Percentiles rank a stretch among this genome's conserved stretches.
phyloP scores from a whole-genome alignment of 495 filamentous ascomycete species.

The Annulohypoxylon nitens region DNA sequence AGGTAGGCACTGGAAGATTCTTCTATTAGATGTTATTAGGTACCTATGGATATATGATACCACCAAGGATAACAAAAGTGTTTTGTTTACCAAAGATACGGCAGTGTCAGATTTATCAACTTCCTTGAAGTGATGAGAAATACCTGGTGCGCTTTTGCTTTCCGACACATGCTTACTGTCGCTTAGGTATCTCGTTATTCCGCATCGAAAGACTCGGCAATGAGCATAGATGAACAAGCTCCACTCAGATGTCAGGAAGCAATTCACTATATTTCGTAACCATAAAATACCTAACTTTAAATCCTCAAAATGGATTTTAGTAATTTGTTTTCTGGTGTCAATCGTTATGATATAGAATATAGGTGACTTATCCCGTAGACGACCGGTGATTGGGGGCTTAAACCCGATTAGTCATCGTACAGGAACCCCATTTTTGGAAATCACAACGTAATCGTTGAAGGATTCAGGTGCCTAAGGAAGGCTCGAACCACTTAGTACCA shows the following conservation, averaged over 20 bases:
- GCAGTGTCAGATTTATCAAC: neutral
- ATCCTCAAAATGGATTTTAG: no score
- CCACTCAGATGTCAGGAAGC: no score
- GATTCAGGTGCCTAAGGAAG: neutral
- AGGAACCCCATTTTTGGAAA: neutral
- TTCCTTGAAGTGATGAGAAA: neutral
- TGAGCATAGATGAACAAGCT: no score
- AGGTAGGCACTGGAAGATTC: neutral
- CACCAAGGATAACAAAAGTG: conserved; percentile 16
- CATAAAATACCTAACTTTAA: no score
- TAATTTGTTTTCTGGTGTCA: no score
- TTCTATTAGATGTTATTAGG: conserved; percentile 1
- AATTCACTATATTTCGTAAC: no score
- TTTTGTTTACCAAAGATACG: neutral
- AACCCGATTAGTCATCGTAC: neutral
- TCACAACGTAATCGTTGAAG: conserved; percentile 7
- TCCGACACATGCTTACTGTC: no score
- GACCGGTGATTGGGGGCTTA: neutral
- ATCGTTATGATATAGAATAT: no score
- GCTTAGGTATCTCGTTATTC: no score
- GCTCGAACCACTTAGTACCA: neutral
- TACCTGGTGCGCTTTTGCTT: neutral
- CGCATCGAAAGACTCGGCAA: no score
- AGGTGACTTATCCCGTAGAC: no score
- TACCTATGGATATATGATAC: conserved; percentile 23